Conservation (phyloP, 345 rosid species). For the Angophora floribunda region DNA sequence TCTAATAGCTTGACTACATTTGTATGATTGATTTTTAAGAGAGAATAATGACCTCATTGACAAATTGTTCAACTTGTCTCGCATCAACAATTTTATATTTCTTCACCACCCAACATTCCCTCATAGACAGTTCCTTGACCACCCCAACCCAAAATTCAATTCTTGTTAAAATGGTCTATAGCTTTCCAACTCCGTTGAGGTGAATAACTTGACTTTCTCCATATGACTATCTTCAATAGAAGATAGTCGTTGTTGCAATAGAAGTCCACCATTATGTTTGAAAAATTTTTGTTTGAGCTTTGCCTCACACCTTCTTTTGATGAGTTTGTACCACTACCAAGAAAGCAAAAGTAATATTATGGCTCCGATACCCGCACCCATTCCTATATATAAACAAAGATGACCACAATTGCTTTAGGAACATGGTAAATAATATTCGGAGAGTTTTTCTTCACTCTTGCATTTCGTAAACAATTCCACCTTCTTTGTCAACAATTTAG, state of each 20-base stretch:
- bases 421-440: neutral
- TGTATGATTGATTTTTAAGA: neutral
- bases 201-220: neutral
- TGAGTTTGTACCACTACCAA: no score
- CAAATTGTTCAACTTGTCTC: neutral
- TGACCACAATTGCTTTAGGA: neutral
- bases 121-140: neutral
- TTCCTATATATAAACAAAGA: neutral
- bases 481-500: neutral
- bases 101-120: neutral
- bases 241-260: neutral
- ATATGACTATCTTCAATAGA: no score
- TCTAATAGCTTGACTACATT: neutral
- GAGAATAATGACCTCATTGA: neutral
- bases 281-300: neutral
- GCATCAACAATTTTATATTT: neutral
- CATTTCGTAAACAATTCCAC: neutral
- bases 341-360: neutral
- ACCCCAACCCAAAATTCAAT: neutral
- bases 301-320: neutral
- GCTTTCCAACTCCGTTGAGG: neutral
- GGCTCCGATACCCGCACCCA: neutral
- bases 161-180: neutral
- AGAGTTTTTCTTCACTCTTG: neutral
- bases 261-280: neutral